phyloP scores from a whole-genome alignment of 2,329 filamentous ascomycete species.

The Fusarium bulbicola region DNA sequence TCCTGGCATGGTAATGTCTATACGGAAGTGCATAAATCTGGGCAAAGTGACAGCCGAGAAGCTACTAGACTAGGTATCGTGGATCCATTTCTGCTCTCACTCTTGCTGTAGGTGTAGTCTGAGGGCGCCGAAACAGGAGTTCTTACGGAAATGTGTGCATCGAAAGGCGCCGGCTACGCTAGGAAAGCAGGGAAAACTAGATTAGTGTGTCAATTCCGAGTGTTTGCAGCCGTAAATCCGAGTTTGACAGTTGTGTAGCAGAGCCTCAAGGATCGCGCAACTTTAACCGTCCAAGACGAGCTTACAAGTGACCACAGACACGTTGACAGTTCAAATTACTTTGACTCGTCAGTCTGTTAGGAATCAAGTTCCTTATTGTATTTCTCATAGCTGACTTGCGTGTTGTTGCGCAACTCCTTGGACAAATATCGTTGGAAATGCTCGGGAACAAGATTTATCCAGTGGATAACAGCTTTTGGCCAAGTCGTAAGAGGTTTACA shows the following conservation, averaged over 20 bases:
- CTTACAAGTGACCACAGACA: background rate
- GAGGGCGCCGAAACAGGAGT: constrained; percentile 2
- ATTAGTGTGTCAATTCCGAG: background rate
- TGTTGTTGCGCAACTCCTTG: background rate
- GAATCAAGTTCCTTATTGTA: background rate
- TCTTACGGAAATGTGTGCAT: constrained; percentile 13
- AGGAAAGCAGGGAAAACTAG: background rate
- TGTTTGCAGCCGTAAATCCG: background rate
- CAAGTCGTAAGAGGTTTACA: background rate
- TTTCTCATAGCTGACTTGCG: too few relatives aligned
- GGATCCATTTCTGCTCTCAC: constrained; percentile 27
- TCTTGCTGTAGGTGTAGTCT: background rate
- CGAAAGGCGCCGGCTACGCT: background rate
- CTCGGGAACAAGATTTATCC: background rate
- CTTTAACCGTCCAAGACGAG: background rate
- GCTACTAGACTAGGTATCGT: constrained; percentile 23
- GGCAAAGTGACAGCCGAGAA: constrained; percentile 17
- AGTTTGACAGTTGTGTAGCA: background rate
- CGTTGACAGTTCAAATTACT: too few relatives aligned
- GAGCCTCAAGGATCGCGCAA: background rate
- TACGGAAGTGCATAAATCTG: constrained; percentile 34
- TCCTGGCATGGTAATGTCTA: constrained; percentile 25
- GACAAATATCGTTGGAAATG: background rate
- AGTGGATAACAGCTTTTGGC: background rate
- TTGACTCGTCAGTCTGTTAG: background rate